These are phyloP conservation scores for Amaranthus tricolor DNA, from an alignment of 179 eudicot species.

Conservation along the genomic window DNA sequence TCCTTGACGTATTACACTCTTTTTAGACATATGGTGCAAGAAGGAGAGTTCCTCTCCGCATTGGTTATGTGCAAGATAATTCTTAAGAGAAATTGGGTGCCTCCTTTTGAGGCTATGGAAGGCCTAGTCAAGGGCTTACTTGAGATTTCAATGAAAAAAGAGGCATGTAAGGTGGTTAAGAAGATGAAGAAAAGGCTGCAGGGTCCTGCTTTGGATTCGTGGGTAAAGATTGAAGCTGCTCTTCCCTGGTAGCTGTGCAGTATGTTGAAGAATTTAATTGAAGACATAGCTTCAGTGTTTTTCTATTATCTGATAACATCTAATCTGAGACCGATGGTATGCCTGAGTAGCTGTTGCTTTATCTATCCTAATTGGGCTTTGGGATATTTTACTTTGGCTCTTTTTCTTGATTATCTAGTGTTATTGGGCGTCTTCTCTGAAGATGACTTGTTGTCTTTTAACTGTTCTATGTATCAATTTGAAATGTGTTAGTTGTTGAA, in stretches of 20 bases:
- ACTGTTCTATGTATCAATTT: neutral
- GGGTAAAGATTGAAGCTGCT: conserved; percentile 35
- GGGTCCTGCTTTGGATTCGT: conserved; percentile 30
- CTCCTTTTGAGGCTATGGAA: conserved; percentile 39
- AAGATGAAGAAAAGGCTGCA: conserved; percentile 28
- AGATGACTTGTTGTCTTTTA: neutral
- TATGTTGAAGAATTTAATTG: neutral
- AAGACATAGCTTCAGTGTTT: too few species aligned
- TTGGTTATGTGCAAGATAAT: conserved; percentile 31
- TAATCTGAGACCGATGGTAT: conserved; percentile 1
- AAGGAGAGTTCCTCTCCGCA: conserved; percentile 30
- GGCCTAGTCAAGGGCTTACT: conserved; percentile 31
- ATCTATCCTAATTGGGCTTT: conserved; percentile 7
- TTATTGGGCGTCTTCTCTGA: neutral
- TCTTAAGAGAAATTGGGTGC: conserved; percentile 31
- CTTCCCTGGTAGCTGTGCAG: conserved; percentile 20
- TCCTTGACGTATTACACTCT: conserved; percentile 29
- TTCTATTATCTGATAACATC: neutral
- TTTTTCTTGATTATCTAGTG: neutral
- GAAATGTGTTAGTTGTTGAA: neutral
- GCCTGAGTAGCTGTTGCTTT: neutral
- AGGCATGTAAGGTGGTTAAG: conserved; percentile 27
- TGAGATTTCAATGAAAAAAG: conserved; percentile 18
- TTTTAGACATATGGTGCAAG: conserved; percentile 32
- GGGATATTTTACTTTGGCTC: neutral